Base-by-base conservation (phyloP, 2,329 filamentous ascomycete species). In the Stagonosporopsis rhizophila region DNA sequence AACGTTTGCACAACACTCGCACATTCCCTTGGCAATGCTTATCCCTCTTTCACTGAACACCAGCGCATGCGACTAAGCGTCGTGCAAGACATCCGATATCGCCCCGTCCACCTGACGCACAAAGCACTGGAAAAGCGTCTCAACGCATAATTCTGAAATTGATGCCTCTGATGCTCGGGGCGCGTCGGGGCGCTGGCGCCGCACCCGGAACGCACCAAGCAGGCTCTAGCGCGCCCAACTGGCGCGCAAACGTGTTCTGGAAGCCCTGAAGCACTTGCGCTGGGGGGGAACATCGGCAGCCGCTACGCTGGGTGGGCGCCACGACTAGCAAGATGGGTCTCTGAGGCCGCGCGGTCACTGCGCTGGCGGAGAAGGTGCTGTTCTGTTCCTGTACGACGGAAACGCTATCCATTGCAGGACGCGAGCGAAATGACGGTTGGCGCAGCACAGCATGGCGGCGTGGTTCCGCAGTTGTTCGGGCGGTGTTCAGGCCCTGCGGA, bases 71-170 rank as follows among this genome's bases (percentile, higher is more conserved):
- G 15, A 17, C 14, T 25, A 53, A 45, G 15, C 50, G 27, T 30
- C 12, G 30, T 32, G 27, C 27, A 19, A 35, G 9, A 25, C n/a
- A 9, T 19, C 50, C 50, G 38, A 30, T 37, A 12, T 42, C 37
- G 51, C 44, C 17, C 6, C 17, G 15, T 25, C 20, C 23, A 22
- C 8, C 48, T 51, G 48, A 51, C 48, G 48, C 48, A 37, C 44
- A 51, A 44, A 44, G 48, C 48, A 44, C 47, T 41, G 23, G 40
- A 51, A 37, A 28, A 22, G 39, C 48, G 48, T 51, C 48, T 55
- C 52, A 55, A 44, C 25, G 32, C 17, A 3, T 9, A 35, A 32
- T 15, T 53, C 30, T 47, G 35, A 37, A 28, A 47, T 48, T 27
- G 30, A 42, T 25, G 27, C 19, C 17, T 4, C n/a, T 5, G 4